These are phyloP conservation scores for Oldenlandia corymbosa DNA, from an alignment of 257 asterid genomes.

Conservation along the genomic window DNA sequence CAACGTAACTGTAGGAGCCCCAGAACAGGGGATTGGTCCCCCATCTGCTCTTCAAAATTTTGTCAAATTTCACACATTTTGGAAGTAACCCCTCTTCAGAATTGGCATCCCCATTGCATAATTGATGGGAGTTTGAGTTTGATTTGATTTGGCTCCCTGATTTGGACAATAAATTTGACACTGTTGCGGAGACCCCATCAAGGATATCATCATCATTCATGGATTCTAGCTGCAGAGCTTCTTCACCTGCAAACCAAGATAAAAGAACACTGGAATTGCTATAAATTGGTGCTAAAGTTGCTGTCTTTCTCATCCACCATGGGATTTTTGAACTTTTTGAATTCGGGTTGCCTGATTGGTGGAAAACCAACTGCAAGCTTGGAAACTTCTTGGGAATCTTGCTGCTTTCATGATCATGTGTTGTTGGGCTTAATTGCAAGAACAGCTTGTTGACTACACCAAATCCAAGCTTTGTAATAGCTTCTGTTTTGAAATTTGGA, in stretches of 20 bases:
- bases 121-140: background rate
- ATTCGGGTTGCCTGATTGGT: slow-evolving; percentile 28
- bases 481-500: slow-evolving; percentile 49
- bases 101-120: slow-evolving; percentile 24
- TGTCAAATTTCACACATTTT: slow-evolving; percentile 26
- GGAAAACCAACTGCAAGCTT: slow-evolving; percentile 61
- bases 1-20: slow-evolving; percentile 81
- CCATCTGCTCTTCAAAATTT: slow-evolving; percentile 67
- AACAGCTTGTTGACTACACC: slow-evolving; percentile 85
- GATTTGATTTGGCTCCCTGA: slow-evolving; percentile 4
- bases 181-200: slow-evolving; percentile 50
- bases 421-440: slow-evolving; percentile 29
- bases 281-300: slow-evolving; percentile 52
- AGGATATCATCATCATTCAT: slow-evolving; percentile 53
- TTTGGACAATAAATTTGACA: slow-evolving; percentile 41
- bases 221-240: slow-evolving; percentile 65
- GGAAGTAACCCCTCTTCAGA: slow-evolving; percentile 2
- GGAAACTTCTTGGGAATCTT: slow-evolving; percentile 31
- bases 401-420: slow-evolving; percentile 11
- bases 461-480: slow-evolving; percentile 68
- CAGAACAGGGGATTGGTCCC: slow-evolving; percentile 77
- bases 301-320: slow-evolving; percentile 66
- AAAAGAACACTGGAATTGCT: slow-evolving; percentile 40
- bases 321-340: slow-evolving; percentile 45
- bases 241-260: slow-evolving; percentile 81